Evolutionary conservation across 2,329 filamentous ascomycete species (phyloP), one percentile per base, ranked within the genome.

Genomic region (Myriosclerotinia scirpicola): DNA sequence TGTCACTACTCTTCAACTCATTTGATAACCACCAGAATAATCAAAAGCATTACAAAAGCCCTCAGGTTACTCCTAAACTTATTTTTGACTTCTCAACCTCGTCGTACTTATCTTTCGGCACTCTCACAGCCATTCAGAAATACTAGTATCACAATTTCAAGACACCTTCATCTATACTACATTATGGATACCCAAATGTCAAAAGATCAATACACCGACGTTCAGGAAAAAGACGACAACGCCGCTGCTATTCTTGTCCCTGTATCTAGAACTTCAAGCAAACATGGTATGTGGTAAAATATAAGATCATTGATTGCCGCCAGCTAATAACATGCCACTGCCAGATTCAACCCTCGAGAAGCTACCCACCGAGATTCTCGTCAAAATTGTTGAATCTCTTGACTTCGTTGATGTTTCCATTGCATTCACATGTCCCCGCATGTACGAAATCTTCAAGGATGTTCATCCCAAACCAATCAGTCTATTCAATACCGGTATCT

Each of bases 371-470:
- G 26, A 48, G 26, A 8, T 26, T 44, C 40, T 58, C 6, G 12
- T 44, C 8, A 58, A 6, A 14, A 58, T 58, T 22, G 20, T 58
- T 4, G 14, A 12, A 12, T 58, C 3, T 20, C 22, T 58, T 20
- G 4, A 11, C 2, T 14, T 30, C 22, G 30, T 22, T 26, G 22
- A 58, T 1, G 22, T 58, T 4, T 30, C 22, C 38, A 44, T 44
- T 15, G 38, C 38, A 44, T 20, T 58, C 15, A 44, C 22, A 20
- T 58, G 38, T 5, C 38, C 38, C 5, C 54, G 22, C 9, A 58
- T 58, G 22, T 58, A 58, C 44, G 9, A 30, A 30, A 30, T 58
- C 1, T 58, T 58, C 15, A 58, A 58, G 36, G 15, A 58, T 8
- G 22, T 30, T 1, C 26, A 30, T n/a, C 22, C 9, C 1, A 22